A percentile compares a stretch with the other conserved stretches of the same genome.
These are phyloP conservation scores for Skeletonema potamos DNA, from an alignment of 108 stramenopile species.

Conservation along the genomic window DNA sequence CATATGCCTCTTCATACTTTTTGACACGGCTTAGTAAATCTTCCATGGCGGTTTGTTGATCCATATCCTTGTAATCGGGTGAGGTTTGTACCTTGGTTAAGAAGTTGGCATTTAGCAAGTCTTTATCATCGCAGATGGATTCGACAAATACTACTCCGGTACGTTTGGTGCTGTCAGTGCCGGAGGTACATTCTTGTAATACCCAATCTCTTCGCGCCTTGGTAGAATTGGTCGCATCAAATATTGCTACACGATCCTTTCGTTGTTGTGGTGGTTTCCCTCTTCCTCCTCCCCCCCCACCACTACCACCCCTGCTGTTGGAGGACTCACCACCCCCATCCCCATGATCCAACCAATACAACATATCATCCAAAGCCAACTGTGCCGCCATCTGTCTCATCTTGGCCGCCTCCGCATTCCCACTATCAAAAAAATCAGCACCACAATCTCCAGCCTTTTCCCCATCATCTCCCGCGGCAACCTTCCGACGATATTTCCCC, in stretches of 20 bases:
- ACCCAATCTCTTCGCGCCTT: constrained; percentile 73
- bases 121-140: constrained; percentile 93
- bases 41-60: constrained; percentile 64
- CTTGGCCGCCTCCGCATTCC: constrained; percentile 63
- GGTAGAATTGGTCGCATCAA: constrained; percentile 98
- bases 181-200: constrained; percentile 73
- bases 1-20: constrained; percentile 92
- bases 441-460: constrained; percentile 41
- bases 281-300: neutral
- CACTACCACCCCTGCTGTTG: neutral
- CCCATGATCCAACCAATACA: constrained; percentile 77
- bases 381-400: constrained; percentile 72
- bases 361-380: constrained; percentile 75
- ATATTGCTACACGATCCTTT: constrained; percentile 83
- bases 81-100: constrained; percentile 76
- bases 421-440: constrained; percentile 85
- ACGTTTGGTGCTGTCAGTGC: constrained; percentile 50
- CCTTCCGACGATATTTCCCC: constrained; percentile 84
- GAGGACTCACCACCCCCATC: constrained; percentile 24
- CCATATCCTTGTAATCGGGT: constrained; percentile 84
- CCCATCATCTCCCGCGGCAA: constrained; percentile 33
- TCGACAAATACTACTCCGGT: constrained; percentile 94
- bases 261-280: neutral
- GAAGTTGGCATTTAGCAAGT: constrained; percentile 77
- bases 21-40: constrained; percentile 83